A percentile compares a stretch with the other conserved stretches of the same genome.
Conservation (phyloP, 1,139 yeast genomes). For the Wickerhamomyces sp. region DNA sequence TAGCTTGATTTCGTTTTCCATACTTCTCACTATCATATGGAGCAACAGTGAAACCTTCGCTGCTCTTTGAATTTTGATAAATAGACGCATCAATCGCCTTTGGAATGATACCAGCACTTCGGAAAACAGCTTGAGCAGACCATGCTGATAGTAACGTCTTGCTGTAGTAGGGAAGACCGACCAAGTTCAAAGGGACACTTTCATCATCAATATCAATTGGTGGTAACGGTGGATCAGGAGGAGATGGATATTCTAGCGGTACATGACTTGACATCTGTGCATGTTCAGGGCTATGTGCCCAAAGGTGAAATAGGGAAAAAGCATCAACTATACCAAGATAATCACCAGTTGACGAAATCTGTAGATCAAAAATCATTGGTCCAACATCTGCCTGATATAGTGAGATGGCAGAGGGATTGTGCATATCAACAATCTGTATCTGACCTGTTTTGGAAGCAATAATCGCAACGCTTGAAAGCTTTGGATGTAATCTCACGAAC, state of each 20-base stretch:
- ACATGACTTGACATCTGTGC: slow-evolving; percentile 30
- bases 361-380: slow-evolving; percentile 50
- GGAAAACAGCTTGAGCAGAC: slow-evolving; percentile 57
- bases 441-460: slow-evolving; percentile 78
- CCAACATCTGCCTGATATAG: slow-evolving; percentile 56
- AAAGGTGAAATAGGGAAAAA: slow-evolving; percentile 61
- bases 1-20: slow-evolving; percentile 46
- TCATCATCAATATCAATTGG: slow-evolving; percentile 33
- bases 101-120: slow-evolving; percentile 50
- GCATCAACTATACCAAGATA: slow-evolving; percentile 66
- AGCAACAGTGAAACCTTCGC: slow-evolving; percentile 15
- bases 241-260: slow-evolving; percentile 28
- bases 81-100: slow-evolving; percentile 28
- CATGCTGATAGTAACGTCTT: slow-evolving; percentile 77
- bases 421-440: slow-evolving; percentile 77
- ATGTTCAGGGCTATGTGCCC: slow-evolving; percentile 45
- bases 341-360: slow-evolving; percentile 78
- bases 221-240: slow-evolving; percentile 31
- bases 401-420: slow-evolving; percentile 64
- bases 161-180: slow-evolving; percentile 87
- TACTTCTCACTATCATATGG: slow-evolving; percentile 50
- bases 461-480: slow-evolving; percentile 70
- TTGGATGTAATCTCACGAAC: slow-evolving; percentile 81
- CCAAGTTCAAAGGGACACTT: slow-evolving; percentile 53
- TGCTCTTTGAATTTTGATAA: slow-evolving; percentile 9